Percentiles rank a stretch among this genome's conserved stretches.
Conservation (phyloP, 352 stramenopile genomes). For the Pseudoperonospora humuli region DNA sequence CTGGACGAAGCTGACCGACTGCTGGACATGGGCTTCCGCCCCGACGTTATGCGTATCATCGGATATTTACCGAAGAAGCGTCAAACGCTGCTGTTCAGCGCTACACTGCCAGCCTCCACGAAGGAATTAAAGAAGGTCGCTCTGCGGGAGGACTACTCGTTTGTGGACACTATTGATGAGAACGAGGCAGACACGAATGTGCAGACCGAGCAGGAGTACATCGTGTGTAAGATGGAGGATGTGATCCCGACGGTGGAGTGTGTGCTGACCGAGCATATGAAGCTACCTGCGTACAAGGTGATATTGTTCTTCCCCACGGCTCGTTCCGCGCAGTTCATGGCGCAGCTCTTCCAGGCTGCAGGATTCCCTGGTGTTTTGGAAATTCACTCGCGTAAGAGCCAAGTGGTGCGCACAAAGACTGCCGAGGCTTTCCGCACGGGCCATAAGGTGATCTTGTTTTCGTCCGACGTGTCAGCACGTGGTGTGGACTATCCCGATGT, state of each 20-base stretch:
- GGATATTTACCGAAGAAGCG: slow-evolving; percentile 43
- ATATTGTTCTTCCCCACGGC: slow-evolving; percentile 93
- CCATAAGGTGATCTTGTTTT: slow-evolving; percentile 90
- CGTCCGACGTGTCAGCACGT: slow-evolving; percentile 89
- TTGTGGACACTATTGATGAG: slow-evolving; percentile 91
- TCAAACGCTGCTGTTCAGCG: slow-evolving; percentile 95
- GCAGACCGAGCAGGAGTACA: slow-evolving; percentile 81
- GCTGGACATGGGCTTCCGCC: slow-evolving; percentile 93
- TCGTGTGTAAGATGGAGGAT: slow-evolving; percentile 61
- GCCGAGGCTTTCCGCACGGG: slow-evolving; percentile 84
- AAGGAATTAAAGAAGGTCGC: slow-evolving; percentile 84
- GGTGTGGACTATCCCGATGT: slow-evolving; percentile 95
- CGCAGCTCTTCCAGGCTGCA: slow-evolving; percentile 80
- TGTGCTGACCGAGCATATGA: slow-evolving; percentile 70
- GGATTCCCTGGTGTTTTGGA: slow-evolving; percentile 82
- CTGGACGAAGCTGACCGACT: slow-evolving; percentile 96
- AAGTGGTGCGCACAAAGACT: slow-evolving; percentile 82
- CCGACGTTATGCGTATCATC: slow-evolving; percentile 89
- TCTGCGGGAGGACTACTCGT: slow-evolving; percentile 79
- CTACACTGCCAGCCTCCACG: slow-evolving; percentile 87
- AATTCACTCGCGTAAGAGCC: slow-evolving; percentile 95
- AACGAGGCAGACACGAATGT: slow-evolving; percentile 87
- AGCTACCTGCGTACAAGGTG: slow-evolving; percentile 86
- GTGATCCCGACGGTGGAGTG: slow-evolving; percentile 65
- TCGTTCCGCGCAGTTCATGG: slow-evolving; percentile 82